Evolutionary conservation across 2,329 filamentous ascomycete species (phyloP).

Genomic region (Clarireedia homoeocarpa): DNA sequence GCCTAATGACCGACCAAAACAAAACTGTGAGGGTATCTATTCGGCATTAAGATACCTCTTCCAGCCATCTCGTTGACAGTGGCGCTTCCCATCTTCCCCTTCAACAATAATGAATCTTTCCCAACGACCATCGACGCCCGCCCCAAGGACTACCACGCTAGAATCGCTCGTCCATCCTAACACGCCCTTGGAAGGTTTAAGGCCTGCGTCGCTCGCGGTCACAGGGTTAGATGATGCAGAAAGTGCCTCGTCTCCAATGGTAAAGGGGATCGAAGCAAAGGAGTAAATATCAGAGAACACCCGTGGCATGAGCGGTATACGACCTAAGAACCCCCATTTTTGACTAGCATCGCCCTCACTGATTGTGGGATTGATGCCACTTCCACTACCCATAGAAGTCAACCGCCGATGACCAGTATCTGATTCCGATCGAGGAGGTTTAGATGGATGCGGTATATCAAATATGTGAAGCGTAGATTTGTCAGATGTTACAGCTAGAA

Average conservation of each 20-base stretch:
- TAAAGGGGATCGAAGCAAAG: constrained; percentile 72
- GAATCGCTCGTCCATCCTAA: constrained; percentile 77
- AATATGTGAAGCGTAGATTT: constrained; percentile 95
- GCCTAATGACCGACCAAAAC: not conserved
- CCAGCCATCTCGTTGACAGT: constrained; percentile 69
- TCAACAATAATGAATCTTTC: constrained; percentile 75
- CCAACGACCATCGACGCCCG: constrained; percentile 75
- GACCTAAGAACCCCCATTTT: constrained; percentile 81
- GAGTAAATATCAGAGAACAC: constrained; percentile 88
- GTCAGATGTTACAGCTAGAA: constrained; percentile 89
- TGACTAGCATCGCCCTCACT: constrained; percentile 47
- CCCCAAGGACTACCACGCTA: constrained; percentile 68
- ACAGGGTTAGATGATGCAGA: constrained; percentile 51
- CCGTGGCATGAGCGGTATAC: constrained; percentile 75
- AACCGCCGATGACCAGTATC: constrained; percentile 27
- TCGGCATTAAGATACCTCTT: constrained; percentile 59
- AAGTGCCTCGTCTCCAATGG: constrained; percentile 67
- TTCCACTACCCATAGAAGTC: constrained; percentile 23
- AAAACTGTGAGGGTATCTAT: not conserved
- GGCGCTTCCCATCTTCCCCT: constrained; percentile 57
- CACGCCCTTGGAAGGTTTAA: constrained; percentile 66
- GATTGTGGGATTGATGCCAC: constrained; percentile 27
- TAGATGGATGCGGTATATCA: constrained; percentile 60
- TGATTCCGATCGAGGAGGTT: constrained; percentile 30
- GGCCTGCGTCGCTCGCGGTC: constrained; percentile 34